Evolutionary conservation across 805 yeast genomes (phyloP).

Genomic region (Starmerella floris): DNA sequence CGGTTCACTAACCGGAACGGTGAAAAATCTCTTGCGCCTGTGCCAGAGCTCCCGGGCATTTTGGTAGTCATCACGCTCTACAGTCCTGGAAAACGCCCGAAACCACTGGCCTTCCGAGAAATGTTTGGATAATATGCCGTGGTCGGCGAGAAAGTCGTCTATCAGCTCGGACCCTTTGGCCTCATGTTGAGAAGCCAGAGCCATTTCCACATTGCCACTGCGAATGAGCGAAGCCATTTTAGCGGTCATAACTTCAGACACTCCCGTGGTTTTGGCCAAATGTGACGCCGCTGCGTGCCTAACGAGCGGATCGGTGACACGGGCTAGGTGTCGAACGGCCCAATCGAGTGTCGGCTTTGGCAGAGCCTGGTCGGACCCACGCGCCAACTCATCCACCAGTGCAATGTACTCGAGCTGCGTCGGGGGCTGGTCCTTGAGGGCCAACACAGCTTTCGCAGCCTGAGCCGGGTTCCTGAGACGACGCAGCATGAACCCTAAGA

Average conservation of each 20-base stretch:
- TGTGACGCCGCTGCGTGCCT: background rate
- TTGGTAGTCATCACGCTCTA: background rate
- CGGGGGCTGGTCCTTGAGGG: background rate
- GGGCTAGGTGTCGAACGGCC: background rate
- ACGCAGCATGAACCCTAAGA: background rate
- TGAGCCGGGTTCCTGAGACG: background rate
- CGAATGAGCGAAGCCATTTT: background rate
- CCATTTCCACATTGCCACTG: background rate
- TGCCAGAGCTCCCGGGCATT: constrained; percentile 10
- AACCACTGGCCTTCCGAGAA: constrained; percentile 4
- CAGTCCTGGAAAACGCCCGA: constrained; percentile 1
- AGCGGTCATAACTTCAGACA: background rate
- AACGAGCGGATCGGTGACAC: background rate
- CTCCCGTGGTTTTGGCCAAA: background rate
- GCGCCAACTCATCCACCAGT: background rate
- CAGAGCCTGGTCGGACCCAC: background rate
- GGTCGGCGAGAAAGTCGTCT: background rate
- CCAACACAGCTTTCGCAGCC: background rate
- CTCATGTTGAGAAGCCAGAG: background rate
- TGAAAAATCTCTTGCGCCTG: background rate
- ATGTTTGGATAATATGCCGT: background rate
- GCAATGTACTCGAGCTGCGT: background rate
- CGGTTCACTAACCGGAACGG: background rate
- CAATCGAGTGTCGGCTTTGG: background rate
- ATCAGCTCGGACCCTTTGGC: background rate